Base-by-base conservation (phyloP, 2,329 filamentous ascomycete species). In the Venturia pyrina region DNA sequence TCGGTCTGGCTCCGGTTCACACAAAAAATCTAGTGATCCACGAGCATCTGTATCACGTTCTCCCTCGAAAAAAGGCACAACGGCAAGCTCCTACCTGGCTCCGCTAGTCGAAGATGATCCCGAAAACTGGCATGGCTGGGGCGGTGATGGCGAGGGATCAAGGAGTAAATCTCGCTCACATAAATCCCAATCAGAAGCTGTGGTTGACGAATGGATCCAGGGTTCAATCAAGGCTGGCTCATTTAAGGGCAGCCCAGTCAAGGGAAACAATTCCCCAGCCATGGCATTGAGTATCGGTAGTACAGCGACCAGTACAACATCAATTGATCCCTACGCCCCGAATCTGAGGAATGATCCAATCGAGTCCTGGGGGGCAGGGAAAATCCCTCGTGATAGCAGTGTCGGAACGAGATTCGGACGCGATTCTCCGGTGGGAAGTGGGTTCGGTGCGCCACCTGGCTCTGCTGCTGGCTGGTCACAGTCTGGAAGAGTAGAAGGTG, bases 61-160 rank as follows among this genome's bases (percentile, higher is more conserved):
- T 21, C 53, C 53, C 3, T 59, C 53, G 19, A 59, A 64, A 44
- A 57, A 59, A 40, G 53, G 37, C 19, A 56, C 24, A 21, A 24
- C n/a, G 28, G 48, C 34, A 34, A 32, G 28, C 28, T 59, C 53
- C 28, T 65, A 65, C 50, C 21, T 37, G 19, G 34, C 63, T n/a
- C 63, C 63, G 17, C 44, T 48, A 13, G 63, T 65, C 34, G 63
- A 65, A 65, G 63, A 65, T n/a, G 63, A 53, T 11, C 63, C 63
- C 19, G 15, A 37, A 21, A 53, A 43, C 21, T 65, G 63, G 63
- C 48, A 46, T 34, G 62, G 62, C 34, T 64, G 62, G 62, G 43
- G 32, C 11, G n/a, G 19, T 5, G 32, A 17, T 34, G 62, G 34
- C n/a, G 15, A 19, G 2, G 28, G 44, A 1, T 40, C 15, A 8